A percentile compares a stretch with the other conserved stretches of the same genome.
These are phyloP conservation scores for Berkeleyomyces rouxiae DNA, from an alignment of 2,329 filamentous ascomycete genomes.

Conservation along the genomic window DNA sequence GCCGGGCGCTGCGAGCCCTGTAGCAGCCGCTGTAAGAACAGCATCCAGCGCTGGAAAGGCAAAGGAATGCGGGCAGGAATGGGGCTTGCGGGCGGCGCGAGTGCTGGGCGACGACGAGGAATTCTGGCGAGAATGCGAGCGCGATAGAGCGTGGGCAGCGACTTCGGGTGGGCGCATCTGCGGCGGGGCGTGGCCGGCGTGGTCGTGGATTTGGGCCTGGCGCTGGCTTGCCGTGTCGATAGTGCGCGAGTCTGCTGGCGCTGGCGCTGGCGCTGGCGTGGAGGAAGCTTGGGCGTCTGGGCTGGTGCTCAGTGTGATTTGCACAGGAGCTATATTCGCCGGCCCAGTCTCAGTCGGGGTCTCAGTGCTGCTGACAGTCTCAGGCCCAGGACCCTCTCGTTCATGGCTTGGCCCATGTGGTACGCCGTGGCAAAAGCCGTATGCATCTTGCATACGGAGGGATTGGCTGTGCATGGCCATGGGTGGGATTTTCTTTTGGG, in stretches of 20 bases:
- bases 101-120: neutral
- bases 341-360: neutral
- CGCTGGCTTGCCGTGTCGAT: no score
- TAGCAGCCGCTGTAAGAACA: slow-evolving; percentile 1
- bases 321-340: no score
- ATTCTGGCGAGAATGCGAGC: slow-evolving; percentile 11
- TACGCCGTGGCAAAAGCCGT: neutral
- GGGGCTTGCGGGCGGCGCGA: neutral
- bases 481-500: neutral
- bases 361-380: neutral
- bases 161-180: neutral
- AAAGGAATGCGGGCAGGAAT: slow-evolving; percentile 8
- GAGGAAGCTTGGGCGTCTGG: no score
- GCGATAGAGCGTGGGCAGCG: neutral
- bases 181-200: neutral
- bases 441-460: neutral
- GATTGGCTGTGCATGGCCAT: neutral
- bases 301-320: no score
- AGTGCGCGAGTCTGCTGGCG: no score
- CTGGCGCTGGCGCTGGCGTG: no score
- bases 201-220: neutral
- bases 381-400: neutral
- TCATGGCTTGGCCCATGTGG: neutral
- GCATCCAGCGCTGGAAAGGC: slow-evolving; percentile 7
- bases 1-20: neutral